A percentile compares a stretch with the other conserved stretches of the same genome.
phyloP scores from a whole-genome alignment of 208 protist species.

The Leptomonas seymouri region DNA sequence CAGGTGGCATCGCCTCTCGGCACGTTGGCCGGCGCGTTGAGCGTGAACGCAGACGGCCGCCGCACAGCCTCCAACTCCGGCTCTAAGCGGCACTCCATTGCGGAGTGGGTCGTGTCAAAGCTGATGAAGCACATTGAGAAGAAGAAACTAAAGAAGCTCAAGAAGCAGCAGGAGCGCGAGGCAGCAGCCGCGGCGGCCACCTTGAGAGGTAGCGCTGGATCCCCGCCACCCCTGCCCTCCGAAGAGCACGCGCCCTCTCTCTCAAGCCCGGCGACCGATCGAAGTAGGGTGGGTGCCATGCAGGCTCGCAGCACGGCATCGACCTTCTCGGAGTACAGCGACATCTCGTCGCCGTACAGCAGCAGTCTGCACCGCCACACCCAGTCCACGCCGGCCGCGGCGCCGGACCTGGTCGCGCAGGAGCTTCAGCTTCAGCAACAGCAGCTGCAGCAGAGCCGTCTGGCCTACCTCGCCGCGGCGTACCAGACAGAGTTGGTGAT shows the following conservation, averaged over 20 bases:
- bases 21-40: slow-evolving; percentile 4
- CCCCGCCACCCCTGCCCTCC: neutral
- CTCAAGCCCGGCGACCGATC: neutral
- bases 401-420: neutral
- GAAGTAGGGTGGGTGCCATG: neutral
- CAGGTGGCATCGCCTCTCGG: neutral
- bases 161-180: slow-evolving; percentile 23
- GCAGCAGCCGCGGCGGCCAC: slow-evolving; percentile 12
- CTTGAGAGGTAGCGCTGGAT: neutral
- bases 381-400: neutral
- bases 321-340: slow-evolving; percentile 14
- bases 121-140: slow-evolving; percentile 37
- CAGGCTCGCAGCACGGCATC: slow-evolving; percentile 5
- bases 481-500: slow-evolving; percentile 34
- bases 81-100: slow-evolving; percentile 14
- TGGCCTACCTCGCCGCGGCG: slow-evolving; percentile 30
- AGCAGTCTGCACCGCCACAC: neutral
- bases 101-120: slow-evolving; percentile 35
- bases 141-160: slow-evolving; percentile 28
- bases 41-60: neutral
- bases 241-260: slow-evolving; percentile 5
- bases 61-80: neutral
- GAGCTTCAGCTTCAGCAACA: slow-evolving; percentile 7
- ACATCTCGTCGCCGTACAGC: slow-evolving; percentile 1
- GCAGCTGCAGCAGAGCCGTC: neutral